Evolutionary conservation across 768 basidiomycete species (phyloP), one percentile per base, ranked within the genome.

Genomic region (Trametes maxima): DNA sequence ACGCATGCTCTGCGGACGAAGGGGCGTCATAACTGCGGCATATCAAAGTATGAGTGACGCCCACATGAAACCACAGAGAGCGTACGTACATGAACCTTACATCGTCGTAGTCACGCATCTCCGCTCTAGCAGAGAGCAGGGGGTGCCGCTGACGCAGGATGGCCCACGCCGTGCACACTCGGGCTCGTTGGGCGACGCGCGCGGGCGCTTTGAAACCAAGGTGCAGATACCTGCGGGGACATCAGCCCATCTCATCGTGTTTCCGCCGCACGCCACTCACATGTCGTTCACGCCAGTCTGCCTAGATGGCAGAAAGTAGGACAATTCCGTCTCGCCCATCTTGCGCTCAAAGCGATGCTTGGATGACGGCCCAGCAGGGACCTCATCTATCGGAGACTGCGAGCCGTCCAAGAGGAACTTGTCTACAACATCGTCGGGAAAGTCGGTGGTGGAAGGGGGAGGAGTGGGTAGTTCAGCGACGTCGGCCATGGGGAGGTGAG

Each of bases 281-380:
- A 95, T 94, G 71, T 95, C 92, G 67, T 95, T 95, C 36, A 94
- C 92, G 5, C 90, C 90, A 54, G 78, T 83, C 46, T 85, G 86
- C n/a, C 92, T 80, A 3, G 86, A 85, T 2, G 90, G 92, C 11
- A 94, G 79, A 71, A 83, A 94, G 73, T 93, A 95, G 1, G 89
- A 90, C 8, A 82, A 72, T 73, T 94, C 92, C 22, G 85, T 91
- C 59, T 90, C 85, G 5, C 90, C 90, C 50, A 94, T 75, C 57
- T 70, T 77, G 24, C 89, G 82, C 69, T 88, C 82, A 56, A 72
- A 73, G 36, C 25, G 59, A n/a, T 57, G 43, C 14, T 16, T 22
- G 36, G 36, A 16, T 21, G 50, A 47, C 3, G 39, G 36, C n/a
- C 50, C 43, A 21, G 33, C n/a, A 19, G 44, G 28, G 21, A 36